phyloP scores from a whole-genome alignment of 2,329 filamentous ascomycete genomes.

The Colletotrichum sp. region DNA sequence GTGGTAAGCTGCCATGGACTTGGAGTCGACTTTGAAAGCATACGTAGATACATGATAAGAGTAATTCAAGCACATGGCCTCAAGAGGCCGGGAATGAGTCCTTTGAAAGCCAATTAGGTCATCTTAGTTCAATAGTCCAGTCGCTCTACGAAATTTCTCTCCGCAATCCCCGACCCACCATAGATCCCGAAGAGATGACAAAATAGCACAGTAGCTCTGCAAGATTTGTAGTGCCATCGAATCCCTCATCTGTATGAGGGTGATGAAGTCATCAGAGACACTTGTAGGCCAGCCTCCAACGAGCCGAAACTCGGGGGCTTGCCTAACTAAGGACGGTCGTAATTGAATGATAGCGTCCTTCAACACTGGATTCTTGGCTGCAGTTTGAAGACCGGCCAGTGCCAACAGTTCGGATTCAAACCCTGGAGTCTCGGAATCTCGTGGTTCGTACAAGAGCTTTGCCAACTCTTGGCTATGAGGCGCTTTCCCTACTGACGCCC shows the following conservation, averaged over 20 bases:
- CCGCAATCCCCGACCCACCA: not conserved
- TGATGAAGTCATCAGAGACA: not conserved
- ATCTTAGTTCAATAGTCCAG: not conserved
- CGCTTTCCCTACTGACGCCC: not conserved
- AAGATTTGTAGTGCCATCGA: not conserved
- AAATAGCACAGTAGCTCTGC: not conserved
- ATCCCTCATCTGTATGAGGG: not conserved
- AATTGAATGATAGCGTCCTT: not conserved
- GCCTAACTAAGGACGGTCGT: not conserved
- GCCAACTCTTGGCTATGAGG: not conserved
- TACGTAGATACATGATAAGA: not conserved
- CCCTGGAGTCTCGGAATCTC: not conserved
- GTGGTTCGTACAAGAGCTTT: not conserved
- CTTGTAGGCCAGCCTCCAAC: not conserved
- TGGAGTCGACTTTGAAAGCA: constrained; percentile 22
- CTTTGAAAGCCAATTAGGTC: not conserved
- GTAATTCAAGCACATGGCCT: not conserved
- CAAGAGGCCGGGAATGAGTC: fast-evolving
- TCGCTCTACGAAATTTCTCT: not conserved
- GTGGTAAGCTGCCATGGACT: constrained; percentile 24
- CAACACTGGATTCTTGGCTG: not conserved
- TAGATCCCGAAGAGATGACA: not conserved
- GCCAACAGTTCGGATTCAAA: not conserved
- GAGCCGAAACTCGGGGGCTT: not conserved
- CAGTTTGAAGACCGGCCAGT: not conserved